These are phyloP conservation scores for Solanum tarijense DNA, from an alignment of 257 asterid genomes.

Conservation along the genomic window DNA sequence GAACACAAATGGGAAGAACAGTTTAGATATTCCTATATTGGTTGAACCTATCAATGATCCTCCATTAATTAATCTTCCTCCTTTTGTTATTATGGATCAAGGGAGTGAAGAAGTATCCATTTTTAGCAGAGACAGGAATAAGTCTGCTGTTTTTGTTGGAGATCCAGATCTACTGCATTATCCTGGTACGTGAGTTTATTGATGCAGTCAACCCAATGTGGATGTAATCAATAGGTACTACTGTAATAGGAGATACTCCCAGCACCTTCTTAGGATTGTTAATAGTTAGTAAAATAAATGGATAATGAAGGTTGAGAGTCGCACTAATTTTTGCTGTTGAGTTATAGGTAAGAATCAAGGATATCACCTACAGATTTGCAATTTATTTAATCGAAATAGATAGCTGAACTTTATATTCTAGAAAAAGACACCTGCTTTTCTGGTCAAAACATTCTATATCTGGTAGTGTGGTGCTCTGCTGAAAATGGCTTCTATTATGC, in stretches of 20 bases:
- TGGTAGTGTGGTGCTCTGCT: neutral
- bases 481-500: neutral
- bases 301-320: neutral
- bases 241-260: neutral
- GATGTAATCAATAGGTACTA: neutral
- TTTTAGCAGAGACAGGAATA: constrained; percentile 29
- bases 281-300: neutral
- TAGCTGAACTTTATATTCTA: neutral
- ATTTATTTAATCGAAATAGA: neutral
- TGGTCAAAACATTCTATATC: neutral
- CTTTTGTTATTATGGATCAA: constrained; percentile 45
- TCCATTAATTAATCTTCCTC: constrained; percentile 64
- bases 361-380: neutral
- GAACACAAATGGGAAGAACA: constrained; percentile 61
- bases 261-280: neutral
- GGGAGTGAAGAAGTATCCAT: constrained; percentile 41
- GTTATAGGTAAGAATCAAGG: neutral
- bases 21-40: constrained; percentile 47
- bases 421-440: neutral
- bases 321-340: neutral
- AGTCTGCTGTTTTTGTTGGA: constrained; percentile 29
- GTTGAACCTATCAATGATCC: constrained; percentile 91
- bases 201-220: neutral
- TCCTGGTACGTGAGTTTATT: constrained; percentile 45
- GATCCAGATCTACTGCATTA: constrained; percentile 74